Evolutionary conservation across 2,329 filamentous ascomycete species (phyloP).

Genomic region (Pseudogymnoascus sp.): DNA sequence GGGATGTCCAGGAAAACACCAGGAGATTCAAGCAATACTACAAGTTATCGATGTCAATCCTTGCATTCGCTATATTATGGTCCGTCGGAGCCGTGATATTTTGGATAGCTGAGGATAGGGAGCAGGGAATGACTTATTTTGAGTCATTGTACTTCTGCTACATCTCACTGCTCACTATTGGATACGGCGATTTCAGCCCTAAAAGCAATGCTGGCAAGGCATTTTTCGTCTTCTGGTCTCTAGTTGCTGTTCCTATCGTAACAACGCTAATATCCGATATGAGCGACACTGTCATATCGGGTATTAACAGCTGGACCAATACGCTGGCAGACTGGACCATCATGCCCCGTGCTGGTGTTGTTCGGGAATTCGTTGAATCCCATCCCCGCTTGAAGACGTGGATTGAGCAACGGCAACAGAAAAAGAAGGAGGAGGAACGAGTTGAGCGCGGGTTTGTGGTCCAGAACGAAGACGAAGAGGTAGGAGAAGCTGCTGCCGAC

Average conservation of each 20-base stretch:
- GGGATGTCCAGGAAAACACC: conserved; percentile 53
- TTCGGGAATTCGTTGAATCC: conserved; percentile 40
- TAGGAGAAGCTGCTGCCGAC: conserved; percentile 10
- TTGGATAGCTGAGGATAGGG: conserved; percentile 46
- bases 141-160: conserved; percentile 63
- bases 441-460: conserved; percentile 28
- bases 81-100: conserved; percentile 58
- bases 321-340: conserved; percentile 57
- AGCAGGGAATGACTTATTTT: conserved; percentile 52
- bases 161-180: conserved; percentile 59
- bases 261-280: conserved; percentile 58
- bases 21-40: conserved; percentile 51
- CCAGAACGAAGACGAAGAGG: conserved; percentile 27
- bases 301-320: conserved; percentile 55
- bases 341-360: conserved; percentile 52
- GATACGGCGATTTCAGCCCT: conserved; percentile 60
- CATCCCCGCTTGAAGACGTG: conserved; percentile 36
- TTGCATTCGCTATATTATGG: conserved; percentile 57
- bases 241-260: conserved; percentile 62
- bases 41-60: conserved; percentile 46
- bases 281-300: conserved; percentile 54
- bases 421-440: conserved; percentile 35
- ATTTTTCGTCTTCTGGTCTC: conserved; percentile 64
- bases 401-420: conserved; percentile 31
- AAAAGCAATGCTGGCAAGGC: conserved; percentile 56